Base-by-base conservation (phyloP, 768 basidiomycete genomes). In the Lactifluus rugatus region DNA sequence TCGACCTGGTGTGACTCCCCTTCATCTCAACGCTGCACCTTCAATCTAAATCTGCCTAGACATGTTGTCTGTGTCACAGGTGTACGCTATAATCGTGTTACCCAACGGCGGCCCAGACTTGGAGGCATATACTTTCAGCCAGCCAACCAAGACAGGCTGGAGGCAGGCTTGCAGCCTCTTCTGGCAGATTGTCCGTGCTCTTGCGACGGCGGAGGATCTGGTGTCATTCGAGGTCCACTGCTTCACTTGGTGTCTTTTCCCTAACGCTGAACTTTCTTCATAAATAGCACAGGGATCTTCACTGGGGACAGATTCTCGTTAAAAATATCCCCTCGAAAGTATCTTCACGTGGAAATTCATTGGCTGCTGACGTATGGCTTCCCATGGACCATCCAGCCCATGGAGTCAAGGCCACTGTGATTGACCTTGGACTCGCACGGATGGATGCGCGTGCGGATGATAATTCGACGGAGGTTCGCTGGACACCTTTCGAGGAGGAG, bases 261-360 rank as follows among this genome's bases (percentile, higher is more conserved):
- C 23, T 41, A 50, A 41, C 36, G n/a, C 8, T 17, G 26, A 59
- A 37, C 28, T 53, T 17, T 13, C 37, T 28, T 26, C 3, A 36
- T 26, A 16, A 26, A 49, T 66, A 99, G 95, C 96, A 99, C 71
- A 92, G 96, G 32, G 96, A 99, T 70, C 81, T 99, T n/a, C 96
- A 99, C 66, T 92, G 91, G 82, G 96, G 96, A 21, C 96, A 99
- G 70, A 88, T 99, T 50, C 78, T 99, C 8, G 82, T 98, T 48
- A 84, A 84, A 66, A 76, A 78, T 58, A 57, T 78, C 3, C 71
- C 77, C 23, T 61, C 52, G 11, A 37, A 14, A 34, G 53, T 39
- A 65, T 52, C 67, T 48, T 37, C 63, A 64, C 61, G 69, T 69
- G 54, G 46, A 64, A 65, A 61, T 11, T 57, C 21, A 51, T 66